Evolutionary conservation across 2,329 filamentous ascomycete genomes (phyloP).

Genomic region (Cadophora sp.): DNA sequence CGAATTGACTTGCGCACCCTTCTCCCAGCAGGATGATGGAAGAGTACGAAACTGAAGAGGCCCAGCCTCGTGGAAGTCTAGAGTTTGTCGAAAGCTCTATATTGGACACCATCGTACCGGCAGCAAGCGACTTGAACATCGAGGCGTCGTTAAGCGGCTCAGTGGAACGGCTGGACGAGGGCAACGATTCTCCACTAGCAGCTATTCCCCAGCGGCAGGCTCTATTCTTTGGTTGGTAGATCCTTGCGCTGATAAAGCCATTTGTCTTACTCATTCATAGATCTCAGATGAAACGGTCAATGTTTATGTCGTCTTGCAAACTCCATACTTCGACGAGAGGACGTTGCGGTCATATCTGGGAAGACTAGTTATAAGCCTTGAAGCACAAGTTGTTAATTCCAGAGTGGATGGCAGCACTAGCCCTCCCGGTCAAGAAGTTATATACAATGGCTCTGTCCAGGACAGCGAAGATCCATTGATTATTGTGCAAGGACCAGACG

Average conservation of each 20-base stretch:
- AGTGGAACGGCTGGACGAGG: constrained; percentile 46
- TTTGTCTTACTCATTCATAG: constrained; percentile 57
- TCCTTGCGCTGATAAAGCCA: constrained; percentile 40
- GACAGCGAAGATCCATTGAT: constrained; percentile 58
- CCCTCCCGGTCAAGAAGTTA: constrained; percentile 60
- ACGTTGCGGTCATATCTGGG: constrained; percentile 64
- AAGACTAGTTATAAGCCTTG: constrained; percentile 69
- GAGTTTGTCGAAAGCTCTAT: constrained; percentile 64
- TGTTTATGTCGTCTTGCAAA: constrained; percentile 72
- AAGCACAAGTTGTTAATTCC: constrained; percentile 69
- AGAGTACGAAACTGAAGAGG: constrained; percentile 44
- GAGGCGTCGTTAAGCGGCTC: constrained; percentile 56
- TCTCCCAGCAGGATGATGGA: constrained; percentile 37
- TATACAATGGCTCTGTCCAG: constrained; percentile 62
- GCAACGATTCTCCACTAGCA: constrained; percentile 53
- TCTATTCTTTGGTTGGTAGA: constrained; percentile 73
- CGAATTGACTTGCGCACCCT: not conserved
- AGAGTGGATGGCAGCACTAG: constrained; percentile 52
- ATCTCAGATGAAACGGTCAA: constrained; percentile 74
- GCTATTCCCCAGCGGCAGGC: constrained; percentile 67
- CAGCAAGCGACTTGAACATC: constrained; percentile 60
- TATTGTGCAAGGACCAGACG: constrained; percentile 51
- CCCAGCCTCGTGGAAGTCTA: constrained; percentile 44
- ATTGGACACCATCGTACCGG: constrained; percentile 66
- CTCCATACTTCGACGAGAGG: constrained; percentile 63